phyloP scores from a whole-genome alignment of 768 basidiomycete genomes.

The Tephrocybe sp. region DNA sequence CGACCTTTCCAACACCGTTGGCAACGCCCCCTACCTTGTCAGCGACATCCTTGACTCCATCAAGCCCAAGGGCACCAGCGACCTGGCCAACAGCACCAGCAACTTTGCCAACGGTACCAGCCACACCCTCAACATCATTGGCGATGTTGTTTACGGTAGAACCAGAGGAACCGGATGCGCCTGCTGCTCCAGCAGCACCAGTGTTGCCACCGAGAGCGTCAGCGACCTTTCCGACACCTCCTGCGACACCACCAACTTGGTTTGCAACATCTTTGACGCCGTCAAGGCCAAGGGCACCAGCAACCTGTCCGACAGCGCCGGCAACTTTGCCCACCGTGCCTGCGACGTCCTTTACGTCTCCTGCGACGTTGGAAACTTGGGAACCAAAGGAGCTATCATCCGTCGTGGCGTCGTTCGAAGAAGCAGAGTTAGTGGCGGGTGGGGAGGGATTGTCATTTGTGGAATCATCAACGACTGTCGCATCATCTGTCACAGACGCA shows the following conservation, averaged over 20 bases:
- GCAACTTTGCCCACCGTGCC: conserved; percentile 6
- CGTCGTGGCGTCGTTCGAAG: background rate
- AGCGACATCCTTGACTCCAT: background rate
- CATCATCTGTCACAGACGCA: background rate
- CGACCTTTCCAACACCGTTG: background rate
- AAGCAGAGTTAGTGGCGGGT: background rate
- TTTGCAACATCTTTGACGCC: background rate
- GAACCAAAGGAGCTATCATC: background rate
- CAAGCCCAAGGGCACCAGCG: conserved; percentile 1
- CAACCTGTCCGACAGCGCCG: conserved; percentile 2
- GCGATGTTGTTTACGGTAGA: background rate
- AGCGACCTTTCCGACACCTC: background rate
- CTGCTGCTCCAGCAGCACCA: background rate
- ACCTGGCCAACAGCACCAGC: conserved; percentile 3
- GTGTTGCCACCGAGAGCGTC: background rate
- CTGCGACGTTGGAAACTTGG: background rate
- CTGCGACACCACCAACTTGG: background rate
- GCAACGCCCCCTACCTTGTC: background rate
- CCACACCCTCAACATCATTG: background rate
- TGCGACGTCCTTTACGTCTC: background rate
- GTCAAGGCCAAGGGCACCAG: background rate
- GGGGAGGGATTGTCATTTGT: background rate
- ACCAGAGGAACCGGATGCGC: background rate
- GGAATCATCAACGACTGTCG: background rate
- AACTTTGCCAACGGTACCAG: conserved; percentile 7